Evolutionary conservation across 106 monocot species (phyloP).

Genomic region (Platanthera guangdongensis): DNA sequence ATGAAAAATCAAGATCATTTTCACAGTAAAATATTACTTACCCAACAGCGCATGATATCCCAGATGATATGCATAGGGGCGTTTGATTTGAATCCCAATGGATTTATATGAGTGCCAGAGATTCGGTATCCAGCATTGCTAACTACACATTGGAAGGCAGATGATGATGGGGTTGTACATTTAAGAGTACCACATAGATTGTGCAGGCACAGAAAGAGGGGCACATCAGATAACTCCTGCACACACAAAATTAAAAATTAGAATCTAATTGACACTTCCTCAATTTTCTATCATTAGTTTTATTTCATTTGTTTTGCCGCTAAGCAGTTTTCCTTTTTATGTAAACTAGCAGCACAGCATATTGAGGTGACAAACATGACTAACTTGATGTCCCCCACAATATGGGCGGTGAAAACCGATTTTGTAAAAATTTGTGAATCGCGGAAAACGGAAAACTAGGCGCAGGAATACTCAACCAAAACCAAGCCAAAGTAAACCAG

Average conservation of each 20-base stretch:
- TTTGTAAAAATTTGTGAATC: too few species aligned
- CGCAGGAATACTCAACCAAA: too few species aligned
- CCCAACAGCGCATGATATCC: conserved; percentile 98
- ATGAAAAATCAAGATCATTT: neutral
- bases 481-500: too few species aligned
- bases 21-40: conserved; percentile 7
- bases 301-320: too few species aligned
- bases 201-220: conserved; percentile 83
- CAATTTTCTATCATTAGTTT: too few species aligned
- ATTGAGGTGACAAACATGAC: too few species aligned
- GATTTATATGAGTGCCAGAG: conserved; percentile 76
- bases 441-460: too few species aligned
- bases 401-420: too few species aligned
- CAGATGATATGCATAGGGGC: conserved; percentile 85
- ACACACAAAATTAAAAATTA: conserved; percentile 1
- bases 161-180: conserved; percentile 79
- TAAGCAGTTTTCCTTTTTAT: too few species aligned
- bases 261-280: too few species aligned
- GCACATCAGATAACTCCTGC: conserved; percentile 78
- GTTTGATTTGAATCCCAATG: conserved; percentile 82
- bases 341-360: too few species aligned
- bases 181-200: conserved; percentile 73
- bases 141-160: conserved; percentile 80
- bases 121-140: conserved; percentile 85
- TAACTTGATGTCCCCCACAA: too few species aligned